These are phyloP conservation scores for Diaporthe ampelina DNA, from an alignment of 2,329 filamentous ascomycete genomes.

Conservation along the genomic window DNA sequence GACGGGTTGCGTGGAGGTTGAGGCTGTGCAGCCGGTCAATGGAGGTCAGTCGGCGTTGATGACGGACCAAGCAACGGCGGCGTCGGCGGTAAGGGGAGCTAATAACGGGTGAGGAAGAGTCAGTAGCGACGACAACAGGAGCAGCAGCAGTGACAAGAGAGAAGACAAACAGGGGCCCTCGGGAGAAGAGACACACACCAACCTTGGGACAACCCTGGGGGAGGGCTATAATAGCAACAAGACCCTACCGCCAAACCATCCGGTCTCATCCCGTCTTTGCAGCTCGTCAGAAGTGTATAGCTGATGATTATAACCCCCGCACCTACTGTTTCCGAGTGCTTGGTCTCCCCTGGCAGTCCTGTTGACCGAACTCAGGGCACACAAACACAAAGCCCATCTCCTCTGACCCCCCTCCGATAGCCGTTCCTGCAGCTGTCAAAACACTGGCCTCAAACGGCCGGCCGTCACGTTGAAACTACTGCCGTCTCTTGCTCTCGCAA, in stretches of 20 bases:
- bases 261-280: conserved; percentile 10
- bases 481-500: conserved; percentile 24
- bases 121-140: background rate
- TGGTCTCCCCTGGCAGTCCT: conserved; percentile 3
- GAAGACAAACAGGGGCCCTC: background rate
- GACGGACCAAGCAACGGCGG: background rate
- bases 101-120: no score
- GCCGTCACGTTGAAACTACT: conserved; percentile 35
- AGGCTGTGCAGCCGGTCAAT: conserved; percentile 14
- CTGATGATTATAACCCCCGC: background rate
- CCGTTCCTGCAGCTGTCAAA: conserved; percentile 34
- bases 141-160: background rate
- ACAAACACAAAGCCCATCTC: background rate
- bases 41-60: background rate
- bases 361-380: background rate
- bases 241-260: conserved; percentile 3
- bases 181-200: no score
- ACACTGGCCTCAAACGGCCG: conserved; percentile 29
- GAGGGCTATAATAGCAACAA: conserved; percentile 18
- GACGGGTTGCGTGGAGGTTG: conserved; percentile 30
- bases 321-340: conserved; percentile 16
- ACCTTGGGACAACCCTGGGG: background rate
- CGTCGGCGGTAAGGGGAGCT: background rate
- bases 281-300: conserved; percentile 2
- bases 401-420: background rate